phyloP scores from a whole-genome alignment of 78 protist genomes.

The Chrysochromulina parva region DNA sequence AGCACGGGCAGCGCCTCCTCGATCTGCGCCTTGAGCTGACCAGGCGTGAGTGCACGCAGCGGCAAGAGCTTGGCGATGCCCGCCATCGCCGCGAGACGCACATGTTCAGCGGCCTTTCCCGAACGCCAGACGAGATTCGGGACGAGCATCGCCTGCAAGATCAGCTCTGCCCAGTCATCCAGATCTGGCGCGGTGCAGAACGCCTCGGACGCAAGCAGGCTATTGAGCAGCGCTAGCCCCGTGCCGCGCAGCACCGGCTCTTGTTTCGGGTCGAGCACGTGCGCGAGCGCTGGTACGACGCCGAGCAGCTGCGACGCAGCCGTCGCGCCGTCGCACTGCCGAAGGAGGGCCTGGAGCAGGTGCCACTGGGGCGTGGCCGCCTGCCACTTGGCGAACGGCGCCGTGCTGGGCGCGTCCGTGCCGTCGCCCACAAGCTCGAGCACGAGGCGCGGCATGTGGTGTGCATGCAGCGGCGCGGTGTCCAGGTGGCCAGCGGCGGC shows the following conservation, averaged over 20 bases:
- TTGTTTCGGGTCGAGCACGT: neutral
- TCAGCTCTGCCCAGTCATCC: neutral
- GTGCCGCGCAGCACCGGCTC: neutral
- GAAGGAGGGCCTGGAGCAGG: neutral
- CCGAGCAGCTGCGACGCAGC: neutral
- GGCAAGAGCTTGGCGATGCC: neutral
- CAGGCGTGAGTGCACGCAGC: neutral
- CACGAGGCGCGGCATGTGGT: neutral
- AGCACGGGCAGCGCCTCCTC: neutral
- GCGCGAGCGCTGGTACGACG: neutral
- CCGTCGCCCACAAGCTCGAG: neutral
- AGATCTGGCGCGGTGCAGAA: neutral
- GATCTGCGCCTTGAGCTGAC: neutral
- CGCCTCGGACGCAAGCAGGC: neutral
- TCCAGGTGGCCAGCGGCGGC: neutral
- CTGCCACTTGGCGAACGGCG: neutral
- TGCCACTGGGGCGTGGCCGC: conserved; percentile 7
- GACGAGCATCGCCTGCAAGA: neutral
- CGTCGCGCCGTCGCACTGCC: neutral
- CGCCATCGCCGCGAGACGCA: neutral
- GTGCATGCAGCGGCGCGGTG: neutral
- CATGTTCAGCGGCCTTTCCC: neutral
- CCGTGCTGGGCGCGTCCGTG: neutral
- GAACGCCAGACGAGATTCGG: conserved; percentile 25
- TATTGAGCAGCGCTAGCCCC: neutral